phyloP scores from a whole-genome alignment of 2,329 filamentous ascomycete species.

The Diplocarpon mali region DNA sequence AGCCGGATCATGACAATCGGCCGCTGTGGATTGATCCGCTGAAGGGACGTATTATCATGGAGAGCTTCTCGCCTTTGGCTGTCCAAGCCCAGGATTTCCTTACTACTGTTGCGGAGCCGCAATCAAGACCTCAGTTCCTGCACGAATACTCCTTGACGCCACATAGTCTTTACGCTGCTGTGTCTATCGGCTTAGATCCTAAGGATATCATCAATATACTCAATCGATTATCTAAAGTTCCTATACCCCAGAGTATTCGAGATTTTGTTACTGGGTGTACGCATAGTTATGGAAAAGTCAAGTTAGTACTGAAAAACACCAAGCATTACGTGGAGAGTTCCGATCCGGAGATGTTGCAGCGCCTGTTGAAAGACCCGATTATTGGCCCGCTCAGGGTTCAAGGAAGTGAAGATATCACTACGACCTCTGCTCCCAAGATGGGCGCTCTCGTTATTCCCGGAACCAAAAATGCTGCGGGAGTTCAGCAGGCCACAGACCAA shows the following conservation, averaged over 20 bases:
- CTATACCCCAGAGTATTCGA: conserved; percentile 69
- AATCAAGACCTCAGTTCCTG: conserved; percentile 79
- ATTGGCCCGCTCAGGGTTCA: conserved; percentile 75
- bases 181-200: conserved; percentile 84
- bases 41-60: conserved; percentile 78
- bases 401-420: conserved; percentile 57
- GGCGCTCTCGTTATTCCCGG: conserved; percentile 84
- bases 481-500: conserved; percentile 56
- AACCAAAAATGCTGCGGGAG: conserved; percentile 83
- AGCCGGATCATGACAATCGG: conserved; percentile 79
- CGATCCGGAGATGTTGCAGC: conserved; percentile 77
- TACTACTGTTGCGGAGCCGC: conserved; percentile 88
- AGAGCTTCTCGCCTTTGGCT: conserved; percentile 85
- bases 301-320: conserved; percentile 88
- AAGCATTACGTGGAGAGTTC: conserved; percentile 90
- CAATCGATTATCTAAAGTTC: conserved; percentile 80
- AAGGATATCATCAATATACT: conserved; percentile 84
- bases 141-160: conserved; percentile 90
- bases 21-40: conserved; percentile 90
- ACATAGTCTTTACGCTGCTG: conserved; percentile 89
- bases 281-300: conserved; percentile 88
- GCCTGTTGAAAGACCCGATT: conserved; percentile 70
- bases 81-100: conserved; percentile 86
- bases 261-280: conserved; percentile 68
- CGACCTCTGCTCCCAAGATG: conserved; percentile 75